These are phyloP conservation scores for Clausena lansium DNA, from an alignment of 345 rosid species.

Conservation along the genomic window DNA sequence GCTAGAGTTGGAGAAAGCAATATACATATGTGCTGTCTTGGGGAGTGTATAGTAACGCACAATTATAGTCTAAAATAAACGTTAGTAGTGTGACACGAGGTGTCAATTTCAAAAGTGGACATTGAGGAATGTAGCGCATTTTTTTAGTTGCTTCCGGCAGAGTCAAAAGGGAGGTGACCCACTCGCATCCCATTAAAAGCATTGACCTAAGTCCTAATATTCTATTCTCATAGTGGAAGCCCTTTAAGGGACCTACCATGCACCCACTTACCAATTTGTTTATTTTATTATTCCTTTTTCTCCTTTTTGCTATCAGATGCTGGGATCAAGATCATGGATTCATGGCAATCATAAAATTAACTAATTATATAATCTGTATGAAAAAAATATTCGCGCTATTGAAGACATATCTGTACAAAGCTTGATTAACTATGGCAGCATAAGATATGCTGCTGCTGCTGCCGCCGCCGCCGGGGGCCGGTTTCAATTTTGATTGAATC, in stretches of 20 bases:
- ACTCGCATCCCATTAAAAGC: background rate
- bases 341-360: background rate
- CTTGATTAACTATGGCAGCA: conserved; percentile 5
- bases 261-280: background rate
- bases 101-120: background rate
- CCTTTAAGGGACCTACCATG: background rate
- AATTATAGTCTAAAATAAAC: background rate
- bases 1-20: background rate
- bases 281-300: background rate
- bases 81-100: background rate
- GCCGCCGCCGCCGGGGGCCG: background rate
- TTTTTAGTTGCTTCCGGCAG: background rate
- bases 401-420: conserved; percentile 24
- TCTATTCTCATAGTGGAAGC: background rate
- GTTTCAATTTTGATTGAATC: conserved; percentile 26
- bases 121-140: background rate
- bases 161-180: background rate
- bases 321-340: background rate
- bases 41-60: no score
- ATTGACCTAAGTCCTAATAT: no score
- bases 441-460: background rate
- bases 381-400: conserved; percentile 1
- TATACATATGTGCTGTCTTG: background rate
- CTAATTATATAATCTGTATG: background rate
- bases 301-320: background rate